Evolutionary conservation across 495 filamentous ascomycete species (phyloP).

Genomic region (Darksidea phi): DNA sequence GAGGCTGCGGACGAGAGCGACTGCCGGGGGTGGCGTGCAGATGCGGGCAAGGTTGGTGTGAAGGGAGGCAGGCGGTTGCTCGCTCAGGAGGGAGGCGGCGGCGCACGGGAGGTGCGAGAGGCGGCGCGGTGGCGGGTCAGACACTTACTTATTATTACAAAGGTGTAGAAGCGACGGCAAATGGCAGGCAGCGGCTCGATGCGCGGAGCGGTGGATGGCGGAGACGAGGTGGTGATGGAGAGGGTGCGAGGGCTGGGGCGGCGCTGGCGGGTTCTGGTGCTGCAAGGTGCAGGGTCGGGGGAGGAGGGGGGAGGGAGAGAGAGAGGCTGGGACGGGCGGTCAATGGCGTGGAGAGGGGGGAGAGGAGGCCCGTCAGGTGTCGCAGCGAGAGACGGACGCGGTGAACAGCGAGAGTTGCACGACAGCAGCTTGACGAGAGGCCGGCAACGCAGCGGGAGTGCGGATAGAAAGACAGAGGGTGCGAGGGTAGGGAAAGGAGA

Average conservation of each 20-base stretch:
- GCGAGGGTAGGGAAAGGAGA: not conserved
- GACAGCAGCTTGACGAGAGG: not conserved
- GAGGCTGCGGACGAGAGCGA: not conserved
- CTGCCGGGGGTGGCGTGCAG: slow-evolving; percentile 15
- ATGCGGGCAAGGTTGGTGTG: slow-evolving; percentile 9
- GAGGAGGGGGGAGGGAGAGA: not conserved
- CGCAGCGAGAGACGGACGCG: slow-evolving; percentile 18
- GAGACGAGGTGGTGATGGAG: slow-evolving; percentile 11
- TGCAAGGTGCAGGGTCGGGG: slow-evolving; percentile 7
- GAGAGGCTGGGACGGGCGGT: not conserved
- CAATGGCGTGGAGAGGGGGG: slow-evolving; percentile 5
- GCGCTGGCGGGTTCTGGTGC: not conserved
- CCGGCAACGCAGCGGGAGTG: not conserved
- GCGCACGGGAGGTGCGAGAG: not conserved
- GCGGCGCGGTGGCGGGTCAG: slow-evolving; percentile 4
- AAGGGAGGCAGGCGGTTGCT: slow-evolving; percentile 12
- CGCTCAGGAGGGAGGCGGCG: not conserved
- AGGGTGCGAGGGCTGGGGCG: slow-evolving; percentile 14
- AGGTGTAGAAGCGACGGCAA: not conserved
- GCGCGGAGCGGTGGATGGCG: slow-evolving; percentile 5
- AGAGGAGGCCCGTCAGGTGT: not conserved
- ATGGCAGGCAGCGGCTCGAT: not conserved
- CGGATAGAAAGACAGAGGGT: not conserved
- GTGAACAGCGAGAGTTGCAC: not conserved
- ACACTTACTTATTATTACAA: slow-evolving; percentile 24